Conservation (phyloP, 805 yeast species). For the Yamadazyma tumulicola region DNA sequence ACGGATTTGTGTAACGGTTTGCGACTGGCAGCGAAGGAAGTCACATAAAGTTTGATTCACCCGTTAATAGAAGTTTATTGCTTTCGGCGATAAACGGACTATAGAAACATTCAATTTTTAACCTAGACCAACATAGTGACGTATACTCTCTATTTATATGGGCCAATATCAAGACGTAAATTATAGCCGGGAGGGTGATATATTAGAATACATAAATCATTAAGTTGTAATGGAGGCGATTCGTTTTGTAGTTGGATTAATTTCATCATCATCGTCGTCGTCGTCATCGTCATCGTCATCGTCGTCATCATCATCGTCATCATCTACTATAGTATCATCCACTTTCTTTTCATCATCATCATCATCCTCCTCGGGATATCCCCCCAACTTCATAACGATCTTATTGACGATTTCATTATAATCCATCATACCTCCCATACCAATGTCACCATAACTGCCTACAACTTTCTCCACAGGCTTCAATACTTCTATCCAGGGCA, state of each 20-base stretch:
- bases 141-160: too few relatives aligned
- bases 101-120: too few relatives aligned
- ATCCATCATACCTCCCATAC: slow-evolving; percentile 99
- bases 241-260: too few relatives aligned
- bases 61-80: too few relatives aligned
- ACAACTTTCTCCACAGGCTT: slow-evolving; percentile 93
- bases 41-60: too few relatives aligned
- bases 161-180: too few relatives aligned
- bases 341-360: slow-evolving; percentile 41
- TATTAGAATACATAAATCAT: too few relatives aligned
- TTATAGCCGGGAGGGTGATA: too few relatives aligned
- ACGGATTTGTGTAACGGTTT: too few relatives aligned
- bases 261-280: slow-evolving; percentile 19
- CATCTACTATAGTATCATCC: slow-evolving; percentile 37
- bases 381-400: slow-evolving; percentile 65
- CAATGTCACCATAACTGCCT: slow-evolving; percentile 92
- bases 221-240: neutral
- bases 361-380: slow-evolving; percentile 48
- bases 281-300: slow-evolving; percentile 41
- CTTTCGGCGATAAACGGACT: too few relatives aligned
- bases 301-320: slow-evolving; percentile 45
- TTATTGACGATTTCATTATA: slow-evolving; percentile 91
- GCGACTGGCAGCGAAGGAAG: too few relatives aligned
- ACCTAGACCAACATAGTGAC: too few relatives aligned
- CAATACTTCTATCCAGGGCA: slow-evolving; percentile 93